phyloP scores from a whole-genome alignment of 306 rosid species.

The Alnus glutinosa region DNA sequence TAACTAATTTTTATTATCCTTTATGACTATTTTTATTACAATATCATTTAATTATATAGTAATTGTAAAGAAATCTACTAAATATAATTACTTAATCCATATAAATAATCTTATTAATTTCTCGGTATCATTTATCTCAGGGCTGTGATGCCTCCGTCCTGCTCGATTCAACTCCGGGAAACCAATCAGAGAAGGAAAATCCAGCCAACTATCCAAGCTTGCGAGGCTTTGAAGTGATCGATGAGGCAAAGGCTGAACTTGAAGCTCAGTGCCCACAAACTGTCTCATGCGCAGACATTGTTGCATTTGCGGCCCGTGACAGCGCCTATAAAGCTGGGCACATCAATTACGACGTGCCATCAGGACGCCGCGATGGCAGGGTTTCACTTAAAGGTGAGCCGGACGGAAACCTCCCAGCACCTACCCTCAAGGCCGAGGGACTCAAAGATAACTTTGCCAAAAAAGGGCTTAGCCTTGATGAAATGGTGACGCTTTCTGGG shows the following conservation, averaged over 20 bases:
- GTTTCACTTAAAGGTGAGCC: conserved; percentile 10
- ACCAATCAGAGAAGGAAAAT: conserved; percentile 36
- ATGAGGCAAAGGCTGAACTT: conserved; percentile 37
- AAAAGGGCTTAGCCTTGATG: conserved; percentile 10
- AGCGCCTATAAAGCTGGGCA: conserved; percentile 13
- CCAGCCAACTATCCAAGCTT: conserved; percentile 37
- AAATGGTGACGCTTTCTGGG: conserved; percentile 26
- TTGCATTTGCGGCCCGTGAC: conserved; percentile 47
- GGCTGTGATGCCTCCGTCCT: conserved; percentile 44
- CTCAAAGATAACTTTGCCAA: neutral
- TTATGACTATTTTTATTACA: too few relatives aligned
- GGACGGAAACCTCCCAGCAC: neutral
- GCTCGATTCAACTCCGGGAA: conserved; percentile 32
- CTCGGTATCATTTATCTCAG: conserved; percentile 11
- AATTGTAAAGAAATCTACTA: too few relatives aligned
- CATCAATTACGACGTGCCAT: conserved; percentile 3
- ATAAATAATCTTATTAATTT: too few relatives aligned
- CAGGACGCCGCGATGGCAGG: conserved; percentile 17
- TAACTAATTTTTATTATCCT: too few relatives aligned
- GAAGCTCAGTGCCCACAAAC: conserved; percentile 43
- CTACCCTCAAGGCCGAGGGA: neutral
- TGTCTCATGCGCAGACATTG: conserved; percentile 44
- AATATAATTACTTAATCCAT: too few relatives aligned
- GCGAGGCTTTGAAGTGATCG: conserved; percentile 43
- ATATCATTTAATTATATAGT: too few relatives aligned